Conservation (phyloP, 768 basidiomycete species). For the Amanita jacksonii region DNA sequence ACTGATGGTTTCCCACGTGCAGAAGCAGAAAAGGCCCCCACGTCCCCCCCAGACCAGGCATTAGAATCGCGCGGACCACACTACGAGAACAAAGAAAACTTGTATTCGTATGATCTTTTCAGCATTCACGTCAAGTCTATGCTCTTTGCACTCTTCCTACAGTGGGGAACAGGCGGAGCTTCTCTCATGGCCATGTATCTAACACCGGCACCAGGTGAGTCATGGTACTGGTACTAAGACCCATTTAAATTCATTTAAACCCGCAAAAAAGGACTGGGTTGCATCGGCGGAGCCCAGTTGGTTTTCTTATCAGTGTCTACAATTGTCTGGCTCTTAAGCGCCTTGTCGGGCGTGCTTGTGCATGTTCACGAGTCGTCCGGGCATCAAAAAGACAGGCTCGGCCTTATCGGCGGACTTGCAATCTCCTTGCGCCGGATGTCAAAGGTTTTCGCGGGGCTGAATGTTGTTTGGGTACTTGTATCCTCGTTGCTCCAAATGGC, state of each 20-base stretch:
- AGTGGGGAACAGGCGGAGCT: slow-evolving; percentile 17
- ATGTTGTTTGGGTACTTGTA: no score
- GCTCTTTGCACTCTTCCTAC: slow-evolving; percentile 11
- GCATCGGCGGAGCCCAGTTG: slow-evolving; percentile 8
- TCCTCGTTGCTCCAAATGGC: neutral
- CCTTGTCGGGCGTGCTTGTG: no score
- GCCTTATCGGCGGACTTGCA: no score
- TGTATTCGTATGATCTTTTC: slow-evolving; percentile 12
- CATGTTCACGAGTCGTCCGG: no score
- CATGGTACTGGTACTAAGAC: neutral
- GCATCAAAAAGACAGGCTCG: no score
- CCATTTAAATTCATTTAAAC: neutral
- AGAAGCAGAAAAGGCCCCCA: no score
- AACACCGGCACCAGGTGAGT: slow-evolving; percentile 15
- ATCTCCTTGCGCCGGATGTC: no score
- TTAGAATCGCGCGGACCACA: neutral
- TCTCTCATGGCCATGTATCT: slow-evolving; percentile 14
- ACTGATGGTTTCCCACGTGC: no score
- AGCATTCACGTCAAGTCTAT: slow-evolving; percentile 13
- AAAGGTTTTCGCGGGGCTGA: no score
- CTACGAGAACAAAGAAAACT: slow-evolving; percentile 13
- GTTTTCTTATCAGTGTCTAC: slow-evolving; percentile 10
- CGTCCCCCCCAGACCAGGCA: no score
- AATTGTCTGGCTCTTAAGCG: no score
- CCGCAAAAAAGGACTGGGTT: neutral